Conservation (phyloP, 495 filamentous ascomycete species). For the Bacidia gigantensis region DNA sequence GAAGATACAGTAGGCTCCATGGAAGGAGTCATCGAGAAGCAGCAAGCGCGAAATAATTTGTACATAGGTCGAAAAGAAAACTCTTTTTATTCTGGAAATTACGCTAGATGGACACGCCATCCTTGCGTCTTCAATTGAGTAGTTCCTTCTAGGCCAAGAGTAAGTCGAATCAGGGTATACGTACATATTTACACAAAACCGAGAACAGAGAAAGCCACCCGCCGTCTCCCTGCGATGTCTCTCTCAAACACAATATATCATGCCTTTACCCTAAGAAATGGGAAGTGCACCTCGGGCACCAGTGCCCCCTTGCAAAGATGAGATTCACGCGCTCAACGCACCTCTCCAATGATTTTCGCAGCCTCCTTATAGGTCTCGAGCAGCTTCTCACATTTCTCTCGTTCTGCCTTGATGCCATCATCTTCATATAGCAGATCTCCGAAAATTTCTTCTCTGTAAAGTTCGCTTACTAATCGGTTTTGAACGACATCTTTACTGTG, state of each 20-base stretch:
- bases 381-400: conserved; percentile 94
- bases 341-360: conserved; percentile 93
- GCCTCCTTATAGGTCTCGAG: conserved; percentile 91
- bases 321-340: conserved; percentile 48
- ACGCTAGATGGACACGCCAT: neutral
- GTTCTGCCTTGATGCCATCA: conserved; percentile 88
- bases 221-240: neutral
- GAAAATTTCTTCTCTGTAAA: conserved; percentile 91
- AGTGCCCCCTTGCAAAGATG: no score
- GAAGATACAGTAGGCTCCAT: conserved; percentile 1
- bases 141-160: neutral
- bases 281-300: no score
- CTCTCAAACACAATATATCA: neutral
- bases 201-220: neutral
- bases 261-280: neutral
- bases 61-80: neutral
- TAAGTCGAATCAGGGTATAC: conserved; percentile 2
- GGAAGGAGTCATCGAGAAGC: neutral
- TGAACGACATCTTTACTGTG: conserved; percentile 96
- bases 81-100: neutral
- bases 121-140: neutral
- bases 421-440: conserved; percentile 93
- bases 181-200: neutral
- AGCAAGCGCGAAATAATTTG: neutral
- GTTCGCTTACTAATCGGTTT: conserved; percentile 86